Base-by-base conservation (phyloP, 768 basidiomycete species). In the Auriscalpium orientale region DNA sequence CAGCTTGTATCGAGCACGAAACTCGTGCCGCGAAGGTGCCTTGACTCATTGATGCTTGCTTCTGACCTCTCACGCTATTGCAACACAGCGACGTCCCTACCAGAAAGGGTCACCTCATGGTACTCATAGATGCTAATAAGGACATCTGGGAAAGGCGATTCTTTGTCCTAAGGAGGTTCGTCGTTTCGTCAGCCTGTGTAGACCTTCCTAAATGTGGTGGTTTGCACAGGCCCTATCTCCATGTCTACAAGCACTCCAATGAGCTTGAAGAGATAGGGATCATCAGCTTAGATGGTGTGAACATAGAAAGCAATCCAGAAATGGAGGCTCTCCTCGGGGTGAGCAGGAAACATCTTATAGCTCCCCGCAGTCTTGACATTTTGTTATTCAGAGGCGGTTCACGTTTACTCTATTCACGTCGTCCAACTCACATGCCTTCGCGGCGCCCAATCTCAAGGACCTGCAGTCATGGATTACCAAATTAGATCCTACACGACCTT, bases 361-460 rank as follows among this genome's bases (percentile, higher is more conserved):
- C 8, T 37, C 51, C 10, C 50, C 11, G 11, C 18, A 35, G 37
- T 57, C n/a, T n/a, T 56, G 40, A 55, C 49, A 15, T 22, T 12
- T 15, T 15, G 20, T 9, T 20, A 28, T 44, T 38, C 66, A 94
- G 93, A 90, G 86, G 78, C 83, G 78, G 36, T 87, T 84, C 69
- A 87, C 86, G 13, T 95, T 97, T 71, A 93, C 91, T 12, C 79
- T 97, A 35, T 95, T 95, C 71, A 94, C 94, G 2, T 78, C 90
- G 12, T 89, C 90, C 8, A 95, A 97, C 69, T 94, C 93, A 22
- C 87, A 94, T 72, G 91, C 90, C 38, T 78, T 97, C 10, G 86
- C 89, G 9, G 91, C 93, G 36, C 81, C 86, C 3, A 90, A 77
- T 64, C 71, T 76, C 56, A 95, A 90, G 73, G 94, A 97, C 65